Base-by-base conservation (phyloP, 2,329 filamentous ascomycete species). In the Setomelanomma holmii region DNA sequence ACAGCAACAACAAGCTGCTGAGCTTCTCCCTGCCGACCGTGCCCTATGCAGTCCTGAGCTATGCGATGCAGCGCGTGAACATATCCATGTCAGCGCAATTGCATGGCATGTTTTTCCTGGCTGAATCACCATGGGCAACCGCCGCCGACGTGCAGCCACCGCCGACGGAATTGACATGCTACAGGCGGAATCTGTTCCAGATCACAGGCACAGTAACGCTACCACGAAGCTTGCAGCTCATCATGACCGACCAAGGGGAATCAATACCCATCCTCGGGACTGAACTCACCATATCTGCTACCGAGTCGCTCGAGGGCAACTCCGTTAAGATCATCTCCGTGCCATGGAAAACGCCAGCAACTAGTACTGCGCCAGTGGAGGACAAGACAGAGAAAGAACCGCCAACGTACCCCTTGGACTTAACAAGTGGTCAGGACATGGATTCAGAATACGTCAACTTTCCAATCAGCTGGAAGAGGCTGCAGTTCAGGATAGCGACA, bases 261-360 rank as follows among this genome's bases (percentile, higher is more conserved):
- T 88, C 89, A 39, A 87, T 96, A 35, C 88, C 90, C 1, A 91
- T 97, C 42, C 84, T 86, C 58, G 89, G 82, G 58, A 90, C 93
- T 74, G 93, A 98, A 73, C 86, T 97, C 46, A 87, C 89, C 47
- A 90, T 98, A 40, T 96, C 91, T 4, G 93, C 93, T 7, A 96
- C 92, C 42, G 93, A 98, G 73, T 97, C 93, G 1, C 92, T 96
- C 14, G 93, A 98, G 72, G 91, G 91, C 27, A 93, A 96, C 64
- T 80, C 90, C 0, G 91, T 97, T 38, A 93, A 96, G 65, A 87
- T 98, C 56, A 97, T 98, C 58, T 95, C 95, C 6, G 96, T 98
- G 53, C 93, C 93, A 1, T 98, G 93, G 93, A 98, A 98, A 80
- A 97, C 93, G 1, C 93, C 92, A 1, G 90, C 89, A 22, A 90